Evolutionary conservation across 345 rosid species (phyloP).

Genomic region (Orychophragmus violaceus): DNA sequence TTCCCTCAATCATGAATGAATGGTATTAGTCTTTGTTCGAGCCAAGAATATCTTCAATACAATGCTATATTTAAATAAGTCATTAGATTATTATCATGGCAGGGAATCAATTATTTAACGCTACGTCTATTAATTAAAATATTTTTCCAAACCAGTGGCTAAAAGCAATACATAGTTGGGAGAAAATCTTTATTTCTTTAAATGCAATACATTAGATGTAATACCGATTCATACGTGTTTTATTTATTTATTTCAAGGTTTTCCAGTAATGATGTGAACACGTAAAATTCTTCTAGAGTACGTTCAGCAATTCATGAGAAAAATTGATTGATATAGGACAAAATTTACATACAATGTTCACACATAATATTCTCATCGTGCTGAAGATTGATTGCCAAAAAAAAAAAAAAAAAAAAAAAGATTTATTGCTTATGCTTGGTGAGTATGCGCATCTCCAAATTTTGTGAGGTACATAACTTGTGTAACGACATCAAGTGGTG

Average conservation of each 20-base stretch:
- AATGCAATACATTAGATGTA: background rate
- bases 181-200: too few relatives aligned
- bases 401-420: too few relatives aligned
- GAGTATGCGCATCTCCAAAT: too few relatives aligned
- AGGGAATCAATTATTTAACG: slow-evolving; percentile 9
- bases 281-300: background rate
- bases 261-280: background rate
- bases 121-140: slow-evolving; percentile 1
- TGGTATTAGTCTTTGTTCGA: slow-evolving; percentile 7
- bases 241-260: background rate
- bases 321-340: background rate
- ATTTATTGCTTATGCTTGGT: too few relatives aligned
- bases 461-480: too few relatives aligned
- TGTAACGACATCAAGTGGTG: too few relatives aligned
- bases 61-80: slow-evolving; percentile 7
- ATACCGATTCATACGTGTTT: background rate
- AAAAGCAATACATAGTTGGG: background rate
- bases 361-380: too few relatives aligned
- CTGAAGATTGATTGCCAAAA: too few relatives aligned
- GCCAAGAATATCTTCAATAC: background rate
- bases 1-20: slow-evolving; percentile 10
- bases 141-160: slow-evolving; percentile 4
- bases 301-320: background rate
- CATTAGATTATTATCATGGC: slow-evolving; percentile 3
- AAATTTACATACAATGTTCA: background rate